Conservation (phyloP, 2,329 filamentous ascomycete species). For the Fusarium algeriense region DNA sequence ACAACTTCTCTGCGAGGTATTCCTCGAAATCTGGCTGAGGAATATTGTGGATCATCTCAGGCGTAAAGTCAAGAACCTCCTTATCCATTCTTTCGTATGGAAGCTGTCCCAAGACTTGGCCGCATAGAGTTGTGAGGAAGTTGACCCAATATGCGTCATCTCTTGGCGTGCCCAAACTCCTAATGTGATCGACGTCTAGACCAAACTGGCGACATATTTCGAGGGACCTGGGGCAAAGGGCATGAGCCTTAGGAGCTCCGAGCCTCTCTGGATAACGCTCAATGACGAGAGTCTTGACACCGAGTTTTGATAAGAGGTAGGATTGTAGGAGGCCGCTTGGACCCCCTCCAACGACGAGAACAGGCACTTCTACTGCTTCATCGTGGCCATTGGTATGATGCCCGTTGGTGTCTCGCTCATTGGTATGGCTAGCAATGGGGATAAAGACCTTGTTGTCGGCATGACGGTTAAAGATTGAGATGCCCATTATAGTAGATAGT, state of each 20-base stretch:
- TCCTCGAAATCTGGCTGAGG: background rate
- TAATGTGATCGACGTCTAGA: background rate
- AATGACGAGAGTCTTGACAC: too few relatives aligned
- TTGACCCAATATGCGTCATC: background rate
- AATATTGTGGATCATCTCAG: background rate
- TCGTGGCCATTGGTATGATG: background rate
- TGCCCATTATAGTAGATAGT: background rate
- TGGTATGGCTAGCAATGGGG: background rate
- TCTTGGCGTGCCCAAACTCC: too few relatives aligned
- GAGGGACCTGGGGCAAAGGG: background rate
- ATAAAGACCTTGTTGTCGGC: background rate
- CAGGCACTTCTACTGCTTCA: background rate
- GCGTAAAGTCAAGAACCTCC: background rate
- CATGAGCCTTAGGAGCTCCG: background rate
- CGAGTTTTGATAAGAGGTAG: background rate
- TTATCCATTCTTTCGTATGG: background rate
- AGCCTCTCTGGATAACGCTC: rapidly evolving
- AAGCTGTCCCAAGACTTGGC: background rate
- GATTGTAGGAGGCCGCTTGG: background rate
- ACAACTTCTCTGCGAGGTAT: background rate
- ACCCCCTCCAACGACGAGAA: background rate
- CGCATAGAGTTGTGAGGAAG: background rate
- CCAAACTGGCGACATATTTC: background rate
- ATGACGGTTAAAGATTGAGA: background rate
- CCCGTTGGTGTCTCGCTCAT: background rate